phyloP scores from a whole-genome alignment of 305 asterid species.

The Solanum hybrid region DNA sequence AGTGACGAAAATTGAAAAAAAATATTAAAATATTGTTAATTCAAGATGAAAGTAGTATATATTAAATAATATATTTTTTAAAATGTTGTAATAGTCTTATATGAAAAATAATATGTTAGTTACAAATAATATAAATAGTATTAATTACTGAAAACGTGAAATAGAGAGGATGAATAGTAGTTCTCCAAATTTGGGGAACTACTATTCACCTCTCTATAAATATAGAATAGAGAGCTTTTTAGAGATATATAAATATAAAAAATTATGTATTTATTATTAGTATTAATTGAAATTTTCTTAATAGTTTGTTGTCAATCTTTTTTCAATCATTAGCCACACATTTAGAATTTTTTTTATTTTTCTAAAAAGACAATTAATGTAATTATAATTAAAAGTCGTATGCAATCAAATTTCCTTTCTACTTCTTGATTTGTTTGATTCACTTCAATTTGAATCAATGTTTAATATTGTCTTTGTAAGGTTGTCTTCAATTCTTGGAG shows the following conservation, averaged over 20 bases:
- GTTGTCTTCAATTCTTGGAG: background rate
- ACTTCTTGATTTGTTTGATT: background rate
- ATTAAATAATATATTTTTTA: no score
- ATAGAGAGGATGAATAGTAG: background rate
- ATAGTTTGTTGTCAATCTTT: background rate
- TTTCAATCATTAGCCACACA: background rate
- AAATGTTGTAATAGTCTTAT: background rate
- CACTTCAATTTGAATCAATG: background rate
- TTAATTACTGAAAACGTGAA: no score
- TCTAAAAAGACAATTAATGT: background rate
- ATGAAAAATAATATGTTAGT: no score
- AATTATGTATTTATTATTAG: background rate
- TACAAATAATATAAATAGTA: no score
- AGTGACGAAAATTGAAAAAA: background rate
- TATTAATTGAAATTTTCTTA: no score
- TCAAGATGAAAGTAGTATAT: no score
- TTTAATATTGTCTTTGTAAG: no score
- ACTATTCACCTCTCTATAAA: background rate
- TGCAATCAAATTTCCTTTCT: background rate
- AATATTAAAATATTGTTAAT: no score
- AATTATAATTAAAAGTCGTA: no score
- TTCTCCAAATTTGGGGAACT: background rate
- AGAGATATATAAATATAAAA: no score
- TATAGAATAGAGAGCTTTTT: background rate
- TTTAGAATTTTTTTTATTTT: no score